A percentile compares a stretch with the other conserved stretches of the same genome.
These are phyloP conservation scores for Mikania micrantha DNA, from an alignment of 129 eudicot species.

Conservation along the genomic window DNA sequence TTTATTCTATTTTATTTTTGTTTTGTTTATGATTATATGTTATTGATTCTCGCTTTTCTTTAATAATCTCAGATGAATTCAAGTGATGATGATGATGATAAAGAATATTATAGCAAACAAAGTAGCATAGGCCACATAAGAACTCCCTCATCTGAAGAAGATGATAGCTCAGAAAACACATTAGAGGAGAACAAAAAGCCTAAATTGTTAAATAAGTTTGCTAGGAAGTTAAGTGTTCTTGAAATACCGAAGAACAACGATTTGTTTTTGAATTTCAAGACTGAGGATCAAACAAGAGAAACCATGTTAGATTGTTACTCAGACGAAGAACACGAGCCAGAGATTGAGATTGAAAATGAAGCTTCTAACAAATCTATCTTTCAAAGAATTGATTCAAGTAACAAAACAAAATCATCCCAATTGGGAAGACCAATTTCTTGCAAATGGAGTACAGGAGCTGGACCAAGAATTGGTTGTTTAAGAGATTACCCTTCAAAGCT, in stretches of 20 bases:
- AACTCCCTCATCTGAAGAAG: constrained; percentile 61
- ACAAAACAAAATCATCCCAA: constrained; percentile 50
- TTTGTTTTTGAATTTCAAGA: constrained; percentile 22
- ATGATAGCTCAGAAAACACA: constrained; percentile 12
- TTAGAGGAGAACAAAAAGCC: constrained; percentile 14
- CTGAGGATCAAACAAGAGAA: constrained; percentile 25
- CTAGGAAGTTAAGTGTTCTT: constrained; percentile 31
- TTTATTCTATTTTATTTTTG: neutral
- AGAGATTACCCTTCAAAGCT: constrained; percentile 82
- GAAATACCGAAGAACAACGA: constrained; percentile 45
- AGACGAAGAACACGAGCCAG: constrained; percentile 25
- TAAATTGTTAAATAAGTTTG: constrained; percentile 16
- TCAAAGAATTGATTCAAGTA: constrained; percentile 60
- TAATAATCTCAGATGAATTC: constrained; percentile 53
- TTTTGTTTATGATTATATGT: neutral
- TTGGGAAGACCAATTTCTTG: constrained; percentile 66
- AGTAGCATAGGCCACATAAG: constrained; percentile 25
- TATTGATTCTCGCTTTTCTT: constrained; percentile 7
- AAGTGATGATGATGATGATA: constrained; percentile 68
- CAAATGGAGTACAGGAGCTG: constrained; percentile 97
- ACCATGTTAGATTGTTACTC: constrained; percentile 37
- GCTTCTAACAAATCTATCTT: constrained; percentile 45
- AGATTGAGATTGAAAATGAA: constrained; percentile 32
- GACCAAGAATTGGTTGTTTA: constrained; percentile 87
- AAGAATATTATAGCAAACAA: constrained; percentile 32